Base-by-base conservation (phyloP, 2,329 filamentous ascomycete species). In the Alternaria sp. region DNA sequence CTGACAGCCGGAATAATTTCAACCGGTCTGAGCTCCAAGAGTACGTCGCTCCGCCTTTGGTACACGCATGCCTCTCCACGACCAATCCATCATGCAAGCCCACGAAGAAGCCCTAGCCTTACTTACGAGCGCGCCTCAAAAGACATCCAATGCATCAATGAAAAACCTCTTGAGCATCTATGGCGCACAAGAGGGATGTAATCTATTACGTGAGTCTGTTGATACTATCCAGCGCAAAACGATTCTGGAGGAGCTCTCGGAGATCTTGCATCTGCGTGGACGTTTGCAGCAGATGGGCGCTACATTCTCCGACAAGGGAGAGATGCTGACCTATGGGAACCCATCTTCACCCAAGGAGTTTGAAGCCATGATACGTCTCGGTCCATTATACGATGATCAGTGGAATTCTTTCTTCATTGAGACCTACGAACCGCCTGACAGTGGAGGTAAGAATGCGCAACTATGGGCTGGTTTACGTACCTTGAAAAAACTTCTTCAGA, bases 281-380 rank as follows among this genome's bases (percentile, higher is more conserved):
- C 56, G 56, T 3, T 43, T 68, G 2, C 57, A 66, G 28, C 54
- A 64, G 18, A 48, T 63, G 27, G 61, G 59, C 4, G 46, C 54
- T 18, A 54, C 52, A 3, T 66, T 64, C 28, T 48, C 52, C 2
- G 16, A 30, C 2, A 30, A 36, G 16, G 65, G 63, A n/a, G 57
- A 64, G 22, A 41, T 68, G 22, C 14, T 51, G 2, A 59, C 61
- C 4, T 68, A 61, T 25, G 65, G 63, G 1, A 34, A 61, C 10
- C 65, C 63, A 10, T 27, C n/a, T 2, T 12, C 38, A 7, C 16
- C 53, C 9, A 7, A 20, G 2, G 65, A 66, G 1, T 56, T 66
- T 12, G 45, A 60, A 25, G 41, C 57, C 7, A 60, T 68, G 65
- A 36, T 68, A 2, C 43, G 41, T 16, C 38, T 64, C 8, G 63